Percentiles rank a stretch among this genome's conserved stretches.
These are phyloP conservation scores for Ciborinia camelliae DNA, from an alignment of 2,329 filamentous ascomycete genomes.

Conservation along the genomic window DNA sequence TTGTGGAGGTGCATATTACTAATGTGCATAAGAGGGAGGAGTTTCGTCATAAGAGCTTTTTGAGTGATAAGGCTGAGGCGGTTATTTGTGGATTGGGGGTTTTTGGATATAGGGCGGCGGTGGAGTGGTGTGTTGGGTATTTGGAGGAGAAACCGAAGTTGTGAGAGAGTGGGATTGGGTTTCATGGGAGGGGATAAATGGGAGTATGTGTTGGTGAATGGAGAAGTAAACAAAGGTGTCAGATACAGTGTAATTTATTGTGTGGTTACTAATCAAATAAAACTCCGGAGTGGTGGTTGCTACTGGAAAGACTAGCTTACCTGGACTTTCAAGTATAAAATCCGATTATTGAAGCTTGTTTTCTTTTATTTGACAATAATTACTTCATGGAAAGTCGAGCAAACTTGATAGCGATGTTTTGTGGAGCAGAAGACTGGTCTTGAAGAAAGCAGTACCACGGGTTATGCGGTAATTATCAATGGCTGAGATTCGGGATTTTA, in stretches of 20 bases:
- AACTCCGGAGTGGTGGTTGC: background rate
- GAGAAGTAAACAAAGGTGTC: no score
- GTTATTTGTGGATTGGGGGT: conserved; percentile 68
- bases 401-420: fast-evolving
- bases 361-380: no score
- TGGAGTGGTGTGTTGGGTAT: conserved; percentile 51
- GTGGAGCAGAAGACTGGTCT: fast-evolving
- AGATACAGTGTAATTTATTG: background rate
- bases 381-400: background rate
- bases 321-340: background rate
- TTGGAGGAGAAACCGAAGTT: conserved; percentile 42
- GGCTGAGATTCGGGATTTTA: background rate
- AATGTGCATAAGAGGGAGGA: conserved; percentile 71
- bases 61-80: conserved; percentile 72
- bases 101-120: conserved; percentile 58
- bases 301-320: background rate
- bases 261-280: background rate
- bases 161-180: background rate
- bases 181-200: background rate
- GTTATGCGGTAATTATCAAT: background rate
- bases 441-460: background rate
- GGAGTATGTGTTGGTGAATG: no score
- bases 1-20: conserved; percentile 73
- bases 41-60: conserved; percentile 66
- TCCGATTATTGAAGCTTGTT: no score